Evolutionary conservation across 768 basidiomycete species (phyloP), one percentile per base, ranked within the genome.

Genomic region (Russula virescens): DNA sequence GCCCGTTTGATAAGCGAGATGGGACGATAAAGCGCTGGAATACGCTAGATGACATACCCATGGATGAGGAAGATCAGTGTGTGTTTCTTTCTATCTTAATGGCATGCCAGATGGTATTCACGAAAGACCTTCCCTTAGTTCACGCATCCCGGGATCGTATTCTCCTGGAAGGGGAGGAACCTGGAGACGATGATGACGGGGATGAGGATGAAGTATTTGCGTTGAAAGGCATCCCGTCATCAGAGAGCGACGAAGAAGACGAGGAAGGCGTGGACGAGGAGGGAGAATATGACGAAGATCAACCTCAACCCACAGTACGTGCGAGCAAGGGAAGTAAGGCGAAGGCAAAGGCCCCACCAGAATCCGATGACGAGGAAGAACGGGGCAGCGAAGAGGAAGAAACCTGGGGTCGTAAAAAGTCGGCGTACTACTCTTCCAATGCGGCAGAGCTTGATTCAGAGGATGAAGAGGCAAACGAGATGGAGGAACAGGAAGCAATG

Each of bases 401-500:
- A 73, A 83, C 81, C 1, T 98, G 94, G 94, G 94, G 94, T 10
- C 79, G 77, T 62, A 83, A 84, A 65, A 87, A 87, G 73, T 79
- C 84, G 45, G 87, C 84, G 5, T 98, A 95, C 74, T 96, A 96
- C 71, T 84, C 91, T 4, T 90, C 89, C 5, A 93, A 92, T 72
- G 91, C 89, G 35, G 87, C 80, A 40, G 76, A 89, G 58, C 76
- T 92, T 42, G 91, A 91, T 56, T 88, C 87, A 42, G 90, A 91
- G 68, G 88, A 95, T 66, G 94, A 96, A 69, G 94, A 96, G 73
- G 89, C 85, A 38, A 83, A 90, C 69, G 88, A 89, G 66, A 75
- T 96, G 54, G 94, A 98, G 70, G 91, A 92, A 71, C 85, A 88
- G 71, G 94, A 98, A 73, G 91, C 89, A 8, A 85, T 75, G 68